phyloP scores from a whole-genome alignment of 306 rosid genomes.

The Fagus sylvatica region DNA sequence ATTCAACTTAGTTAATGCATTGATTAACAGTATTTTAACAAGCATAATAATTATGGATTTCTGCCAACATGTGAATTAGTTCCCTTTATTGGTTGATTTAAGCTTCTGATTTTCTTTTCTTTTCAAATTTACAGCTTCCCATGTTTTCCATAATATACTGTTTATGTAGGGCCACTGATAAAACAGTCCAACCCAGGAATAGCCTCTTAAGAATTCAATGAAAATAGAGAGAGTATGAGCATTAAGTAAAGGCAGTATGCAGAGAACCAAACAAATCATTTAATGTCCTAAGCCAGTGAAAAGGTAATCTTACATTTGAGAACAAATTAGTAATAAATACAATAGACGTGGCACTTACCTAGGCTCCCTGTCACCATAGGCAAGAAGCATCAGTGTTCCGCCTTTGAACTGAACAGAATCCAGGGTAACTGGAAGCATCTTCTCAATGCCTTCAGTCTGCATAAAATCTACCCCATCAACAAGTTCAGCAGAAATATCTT shows the following conservation, averaged over 20 bases:
- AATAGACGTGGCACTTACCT: slow-evolving; percentile 55
- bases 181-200: background rate
- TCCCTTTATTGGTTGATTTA: slow-evolving; percentile 10
- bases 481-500: slow-evolving; percentile 55
- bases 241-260: background rate
- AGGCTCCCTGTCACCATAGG: slow-evolving; percentile 88
- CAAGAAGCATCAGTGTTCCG: slow-evolving; percentile 81
- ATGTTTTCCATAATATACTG: background rate
- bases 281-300: slow-evolving; percentile 1
- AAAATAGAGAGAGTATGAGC: background rate
- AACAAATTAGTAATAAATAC: slow-evolving; percentile 24
- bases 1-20: background rate
- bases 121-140: background rate
- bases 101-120: background rate
- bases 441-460: slow-evolving; percentile 52
- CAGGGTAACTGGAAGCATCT: slow-evolving; percentile 62
- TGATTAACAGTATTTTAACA: slow-evolving; percentile 1
- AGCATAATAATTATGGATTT: slow-evolving; percentile 8
- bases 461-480: slow-evolving; percentile 39
- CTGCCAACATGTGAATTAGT: slow-evolving; percentile 19
- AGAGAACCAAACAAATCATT: background rate
- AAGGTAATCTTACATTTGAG: slow-evolving; percentile 13
- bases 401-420: slow-evolving; percentile 88
- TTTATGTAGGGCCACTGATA: background rate
- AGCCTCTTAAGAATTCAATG: background rate